phyloP scores from a whole-genome alignment of 1,139 yeast genomes.

The Saccharomycopsis crataegensis region DNA sequence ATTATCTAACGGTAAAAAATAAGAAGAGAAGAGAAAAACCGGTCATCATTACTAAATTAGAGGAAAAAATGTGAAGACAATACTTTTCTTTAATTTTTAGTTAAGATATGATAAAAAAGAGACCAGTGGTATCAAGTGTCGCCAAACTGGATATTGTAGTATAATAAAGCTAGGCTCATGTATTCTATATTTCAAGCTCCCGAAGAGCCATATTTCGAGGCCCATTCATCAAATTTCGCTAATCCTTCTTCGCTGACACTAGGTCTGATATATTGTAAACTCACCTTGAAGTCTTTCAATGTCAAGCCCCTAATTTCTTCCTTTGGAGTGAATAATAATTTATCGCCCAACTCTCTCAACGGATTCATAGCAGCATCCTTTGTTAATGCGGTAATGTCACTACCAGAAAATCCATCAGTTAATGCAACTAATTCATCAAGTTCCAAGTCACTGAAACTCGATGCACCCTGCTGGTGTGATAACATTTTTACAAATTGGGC shows the following conservation, averaged over 20 bases:
- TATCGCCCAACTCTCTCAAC: slow-evolving; percentile 81
- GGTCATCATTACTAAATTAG: too few species aligned
- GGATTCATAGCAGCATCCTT: slow-evolving; percentile 99
- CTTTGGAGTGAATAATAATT: slow-evolving; percentile 73
- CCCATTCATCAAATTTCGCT: slow-evolving; percentile 82
- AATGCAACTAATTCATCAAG: slow-evolving; percentile 49
- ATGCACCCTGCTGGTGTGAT: slow-evolving; percentile 62
- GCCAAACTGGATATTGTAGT: too few species aligned
- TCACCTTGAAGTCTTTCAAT: slow-evolving; percentile 65
- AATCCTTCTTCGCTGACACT: slow-evolving; percentile 86
- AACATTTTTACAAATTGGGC: slow-evolving; percentile 67
- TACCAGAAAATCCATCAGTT: slow-evolving; percentile 84
- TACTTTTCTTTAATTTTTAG: too few species aligned
- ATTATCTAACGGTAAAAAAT: too few species aligned
- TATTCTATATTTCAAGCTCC: slow-evolving; percentile 49
- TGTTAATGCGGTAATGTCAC: slow-evolving; percentile 91
- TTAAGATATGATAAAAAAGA: too few species aligned
- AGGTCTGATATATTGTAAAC: slow-evolving; percentile 81
- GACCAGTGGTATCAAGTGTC: too few species aligned
- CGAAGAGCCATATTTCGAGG: slow-evolving; percentile 78
- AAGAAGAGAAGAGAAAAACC: too few species aligned
- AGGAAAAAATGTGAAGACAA: too few species aligned
- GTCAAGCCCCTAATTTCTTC: slow-evolving; percentile 79
- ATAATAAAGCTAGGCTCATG: too few species aligned
- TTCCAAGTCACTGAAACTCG: slow-evolving; percentile 53